These are phyloP conservation scores for Gaeumannomyces sp. DNA, from an alignment of 2,329 filamentous ascomycete species.

Conservation along the genomic window DNA sequence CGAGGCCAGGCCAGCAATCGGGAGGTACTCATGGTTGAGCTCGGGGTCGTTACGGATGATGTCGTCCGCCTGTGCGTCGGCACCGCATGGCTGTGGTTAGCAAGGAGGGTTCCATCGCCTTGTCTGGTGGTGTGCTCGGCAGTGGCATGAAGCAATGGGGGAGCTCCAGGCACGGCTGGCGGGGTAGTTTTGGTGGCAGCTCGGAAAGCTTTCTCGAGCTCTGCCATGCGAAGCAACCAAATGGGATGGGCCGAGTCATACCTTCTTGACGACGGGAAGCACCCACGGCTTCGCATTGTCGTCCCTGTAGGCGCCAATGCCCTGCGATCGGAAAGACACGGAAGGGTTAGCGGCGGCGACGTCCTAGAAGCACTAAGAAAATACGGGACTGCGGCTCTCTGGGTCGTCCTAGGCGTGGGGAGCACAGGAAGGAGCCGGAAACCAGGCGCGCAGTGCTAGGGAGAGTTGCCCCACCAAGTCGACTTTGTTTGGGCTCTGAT, in stretches of 20 bases:
- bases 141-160: neutral
- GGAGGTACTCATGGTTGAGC: constrained; percentile 96
- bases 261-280: constrained; percentile 92
- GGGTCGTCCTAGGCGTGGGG: neutral
- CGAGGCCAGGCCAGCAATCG: constrained; percentile 79
- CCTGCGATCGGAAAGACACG: constrained; percentile 30
- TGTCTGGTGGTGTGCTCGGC: neutral
- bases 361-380: constrained; percentile 6
- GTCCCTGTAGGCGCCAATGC: constrained; percentile 89
- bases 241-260: constrained; percentile 31
- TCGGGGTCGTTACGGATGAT: constrained; percentile 81
- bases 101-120: constrained; percentile 11
- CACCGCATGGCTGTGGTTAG: constrained; percentile 5
- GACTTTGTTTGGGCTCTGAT: constrained; percentile 73
- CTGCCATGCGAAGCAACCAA: constrained; percentile 11
- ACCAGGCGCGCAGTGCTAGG: neutral
- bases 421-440: constrained; percentile 2
- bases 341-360: constrained; percentile 4
- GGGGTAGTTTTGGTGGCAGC: neutral
- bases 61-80: constrained; percentile 70
- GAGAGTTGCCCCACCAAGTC: constrained; percentile 62
- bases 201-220: constrained; percentile 5
- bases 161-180: constrained; percentile 3
- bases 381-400: neutral
- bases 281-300: constrained; percentile 97